Percentiles rank a stretch among this genome's conserved stretches.
phyloP scores from a whole-genome alignment of 192 early-diverging fungal genomes.

The Funneliformis geosporum region DNA sequence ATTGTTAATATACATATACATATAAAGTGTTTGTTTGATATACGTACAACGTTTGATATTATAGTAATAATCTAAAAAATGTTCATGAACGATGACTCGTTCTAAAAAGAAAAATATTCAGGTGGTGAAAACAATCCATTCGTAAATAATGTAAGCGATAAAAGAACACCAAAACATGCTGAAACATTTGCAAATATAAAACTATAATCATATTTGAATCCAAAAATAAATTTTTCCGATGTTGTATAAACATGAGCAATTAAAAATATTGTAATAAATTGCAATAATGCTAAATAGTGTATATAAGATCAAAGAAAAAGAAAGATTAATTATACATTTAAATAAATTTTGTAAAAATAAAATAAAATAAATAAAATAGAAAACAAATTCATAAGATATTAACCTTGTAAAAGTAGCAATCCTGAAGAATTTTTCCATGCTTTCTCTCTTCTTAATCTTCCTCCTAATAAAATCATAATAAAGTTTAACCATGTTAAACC shows the following conservation, averaged over 20 bases:
- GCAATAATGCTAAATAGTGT: background rate
- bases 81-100: too few species aligned
- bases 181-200: constrained; percentile 12
- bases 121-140: constrained; percentile 11
- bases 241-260: constrained; percentile 9
- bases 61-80: too few species aligned
- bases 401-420: background rate
- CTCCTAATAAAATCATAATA: background rate
- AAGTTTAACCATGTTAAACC: background rate
- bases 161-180: background rate
- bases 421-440: background rate
- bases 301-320: background rate
- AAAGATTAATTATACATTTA: too few species aligned
- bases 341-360: background rate
- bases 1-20: too few species aligned
- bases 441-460: background rate
- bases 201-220: constrained; percentile 8
- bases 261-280: background rate
- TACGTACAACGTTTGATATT: too few species aligned
- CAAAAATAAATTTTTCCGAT: background rate
- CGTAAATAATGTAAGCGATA: background rate
- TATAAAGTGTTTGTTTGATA: too few species aligned
- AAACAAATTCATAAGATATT: background rate
- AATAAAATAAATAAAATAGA: too few species aligned
- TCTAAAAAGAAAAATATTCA: background rate